Conservation (phyloP, 2,329 filamentous ascomycete genomes). For the Rhynchosporium graminicola region DNA sequence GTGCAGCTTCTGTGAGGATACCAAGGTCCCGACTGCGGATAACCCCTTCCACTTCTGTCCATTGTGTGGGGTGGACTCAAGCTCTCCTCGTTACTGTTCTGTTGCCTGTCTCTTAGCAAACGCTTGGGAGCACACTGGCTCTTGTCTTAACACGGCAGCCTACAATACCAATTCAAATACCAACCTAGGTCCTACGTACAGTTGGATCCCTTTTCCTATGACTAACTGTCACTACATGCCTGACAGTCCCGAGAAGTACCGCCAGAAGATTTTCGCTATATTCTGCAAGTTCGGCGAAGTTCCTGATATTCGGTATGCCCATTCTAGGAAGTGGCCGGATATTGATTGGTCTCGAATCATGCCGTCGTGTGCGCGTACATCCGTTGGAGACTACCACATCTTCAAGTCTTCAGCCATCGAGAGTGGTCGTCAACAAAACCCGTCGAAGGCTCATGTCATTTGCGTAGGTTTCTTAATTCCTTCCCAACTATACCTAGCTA, state of each 20-base stretch:
- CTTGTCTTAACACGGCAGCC: conserved; percentile 24
- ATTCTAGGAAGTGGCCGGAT: conserved; percentile 23
- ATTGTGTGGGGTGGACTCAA: conserved; percentile 28
- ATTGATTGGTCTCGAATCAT: conserved; percentile 13
- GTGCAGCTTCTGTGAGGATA: conserved; percentile 15
- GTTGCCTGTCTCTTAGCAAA: conserved; percentile 34
- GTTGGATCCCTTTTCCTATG: conserved; percentile 19
- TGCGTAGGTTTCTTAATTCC: conserved; percentile 27
- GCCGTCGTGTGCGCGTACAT: conserved; percentile 19
- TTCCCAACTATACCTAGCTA: background rate
- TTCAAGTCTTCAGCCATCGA: conserved; percentile 31
- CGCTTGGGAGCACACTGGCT: conserved; percentile 27
- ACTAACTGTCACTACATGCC: conserved; percentile 5
- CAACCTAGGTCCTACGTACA: conserved; percentile 13
- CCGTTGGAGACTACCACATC: conserved; percentile 35
- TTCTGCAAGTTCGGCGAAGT: conserved; percentile 31
- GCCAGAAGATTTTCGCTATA: conserved; percentile 35
- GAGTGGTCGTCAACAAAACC: conserved; percentile 11
- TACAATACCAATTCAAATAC: background rate
- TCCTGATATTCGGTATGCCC: conserved; percentile 29
- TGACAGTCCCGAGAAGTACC: conserved; percentile 27
- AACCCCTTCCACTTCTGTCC: conserved; percentile 29
- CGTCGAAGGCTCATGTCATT: conserved; percentile 30
- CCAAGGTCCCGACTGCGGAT: conserved; percentile 11
- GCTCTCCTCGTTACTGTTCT: conserved; percentile 33